These are phyloP conservation scores for Gamsiella multidivaricata DNA, from an alignment of 192 early-diverging fungal genomes.

Conservation along the genomic window DNA sequence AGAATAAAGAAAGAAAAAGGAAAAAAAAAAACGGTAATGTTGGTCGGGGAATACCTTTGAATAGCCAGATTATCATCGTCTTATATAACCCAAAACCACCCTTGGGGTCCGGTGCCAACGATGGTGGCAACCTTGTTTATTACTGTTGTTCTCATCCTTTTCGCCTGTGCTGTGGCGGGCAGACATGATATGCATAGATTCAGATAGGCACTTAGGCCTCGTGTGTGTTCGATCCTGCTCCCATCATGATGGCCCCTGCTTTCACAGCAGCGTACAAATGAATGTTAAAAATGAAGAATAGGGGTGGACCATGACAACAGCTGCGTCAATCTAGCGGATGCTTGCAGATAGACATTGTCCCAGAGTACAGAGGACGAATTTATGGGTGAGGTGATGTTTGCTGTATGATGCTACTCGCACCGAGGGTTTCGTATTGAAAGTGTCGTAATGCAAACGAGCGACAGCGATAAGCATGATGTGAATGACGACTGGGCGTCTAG, in stretches of 20 bases:
- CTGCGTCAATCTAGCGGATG: no score
- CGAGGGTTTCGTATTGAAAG: neutral
- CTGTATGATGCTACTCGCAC: neutral
- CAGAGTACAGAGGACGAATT: no score
- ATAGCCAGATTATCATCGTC: neutral
- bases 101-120: neutral
- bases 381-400: neutral
- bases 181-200: no score
- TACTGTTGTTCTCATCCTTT: neutral
- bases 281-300: no score
- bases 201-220: no score
- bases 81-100: neutral
- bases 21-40: neutral
- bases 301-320: no score
- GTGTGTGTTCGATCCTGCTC: no score
- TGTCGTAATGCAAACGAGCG: conserved; percentile 5
- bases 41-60: neutral
- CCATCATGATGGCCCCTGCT: no score
- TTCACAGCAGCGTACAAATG: no score
- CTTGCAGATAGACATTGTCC: no score
- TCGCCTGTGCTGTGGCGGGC: neutral
- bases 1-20: no score
- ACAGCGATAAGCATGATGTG: neutral
- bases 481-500: neutral
- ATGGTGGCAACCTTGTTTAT: neutral